Evolutionary conservation across 2,329 filamentous ascomycete species (phyloP).

Genomic region (Talaromyces verruculosus): DNA sequence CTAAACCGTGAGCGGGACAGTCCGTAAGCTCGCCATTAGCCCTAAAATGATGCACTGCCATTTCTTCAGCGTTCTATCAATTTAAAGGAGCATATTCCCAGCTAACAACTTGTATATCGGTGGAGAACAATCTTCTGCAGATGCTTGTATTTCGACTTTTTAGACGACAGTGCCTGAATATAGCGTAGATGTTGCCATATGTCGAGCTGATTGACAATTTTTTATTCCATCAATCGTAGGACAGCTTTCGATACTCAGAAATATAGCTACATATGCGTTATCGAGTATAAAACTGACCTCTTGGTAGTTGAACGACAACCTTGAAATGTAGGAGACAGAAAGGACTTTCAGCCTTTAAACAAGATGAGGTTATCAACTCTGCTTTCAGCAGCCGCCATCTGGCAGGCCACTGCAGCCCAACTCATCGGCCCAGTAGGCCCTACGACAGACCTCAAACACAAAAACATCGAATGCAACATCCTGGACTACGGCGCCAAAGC

Average conservation of each 20-base stretch:
- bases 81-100: not conserved
- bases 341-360: not conserved
- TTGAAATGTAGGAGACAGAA: not conserved
- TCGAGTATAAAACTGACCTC: not conserved
- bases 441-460: slow-evolving; percentile 30
- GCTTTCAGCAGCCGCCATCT: not conserved
- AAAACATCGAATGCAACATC: slow-evolving; percentile 35
- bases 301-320: not conserved
- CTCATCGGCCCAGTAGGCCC: slow-evolving; percentile 31
- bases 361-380: not conserved
- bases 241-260: not conserved
- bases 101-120: not conserved
- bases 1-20: not conserved
- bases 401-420: slow-evolving; percentile 19
- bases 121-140: not conserved
- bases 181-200: not conserved
- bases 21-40: not conserved
- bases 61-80: not conserved
- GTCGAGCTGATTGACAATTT: not conserved
- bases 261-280: not conserved
- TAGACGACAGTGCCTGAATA: not conserved
- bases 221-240: not conserved
- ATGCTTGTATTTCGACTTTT: not conserved
- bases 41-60: not conserved
- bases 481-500: slow-evolving; percentile 33